These are phyloP conservation scores for Lagerstroemia speciosa DNA, from an alignment of 345 rosid genomes.

Conservation along the genomic window DNA sequence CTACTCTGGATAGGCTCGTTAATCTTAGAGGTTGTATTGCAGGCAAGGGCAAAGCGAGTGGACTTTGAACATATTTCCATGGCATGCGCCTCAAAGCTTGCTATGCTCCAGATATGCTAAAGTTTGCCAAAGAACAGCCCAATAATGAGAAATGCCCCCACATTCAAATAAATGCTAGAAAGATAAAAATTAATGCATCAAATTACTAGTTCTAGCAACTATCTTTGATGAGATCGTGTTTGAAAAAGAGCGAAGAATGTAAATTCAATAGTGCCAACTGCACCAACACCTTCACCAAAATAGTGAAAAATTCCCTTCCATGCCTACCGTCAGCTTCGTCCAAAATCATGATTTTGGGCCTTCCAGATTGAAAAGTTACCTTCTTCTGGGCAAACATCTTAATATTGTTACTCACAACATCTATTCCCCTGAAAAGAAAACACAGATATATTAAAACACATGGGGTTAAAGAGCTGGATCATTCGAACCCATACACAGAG, in stretches of 20 bases:
- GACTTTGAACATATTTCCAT: slow-evolving; percentile 94
- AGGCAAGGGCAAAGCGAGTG: slow-evolving; percentile 96
- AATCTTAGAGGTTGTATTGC: slow-evolving; percentile 77
- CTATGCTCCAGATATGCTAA: slow-evolving; percentile 92
- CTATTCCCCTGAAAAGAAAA: slow-evolving; percentile 57
- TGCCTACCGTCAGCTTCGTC: slow-evolving; percentile 93
- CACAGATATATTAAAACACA: not conserved
- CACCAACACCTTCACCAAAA: not conserved
- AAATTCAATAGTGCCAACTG: not conserved
- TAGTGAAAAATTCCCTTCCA: not conserved
- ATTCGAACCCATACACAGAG: not conserved
- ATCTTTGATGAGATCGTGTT: not conserved
- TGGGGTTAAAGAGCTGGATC: not conserved
- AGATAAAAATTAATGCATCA: not conserved
- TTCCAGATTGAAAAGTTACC: slow-evolving; percentile 79
- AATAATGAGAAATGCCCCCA: not conserved
- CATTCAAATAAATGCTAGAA: slow-evolving; percentile 3
- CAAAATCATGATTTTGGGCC: slow-evolving; percentile 80
- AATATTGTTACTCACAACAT: slow-evolving; percentile 90
- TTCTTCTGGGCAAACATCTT: slow-evolving; percentile 99
- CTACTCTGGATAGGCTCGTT: slow-evolving; percentile 99
- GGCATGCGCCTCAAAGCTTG: slow-evolving; percentile 94
- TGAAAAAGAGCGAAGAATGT: not conserved
- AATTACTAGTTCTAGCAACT: not conserved
- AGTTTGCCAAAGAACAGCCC: slow-evolving; percentile 4